Percentiles rank a stretch among this genome's conserved stretches.
phyloP scores from a whole-genome alignment of 225 moss, liverwort and hornwort genomes.

The Sphagnum tenellum region DNA sequence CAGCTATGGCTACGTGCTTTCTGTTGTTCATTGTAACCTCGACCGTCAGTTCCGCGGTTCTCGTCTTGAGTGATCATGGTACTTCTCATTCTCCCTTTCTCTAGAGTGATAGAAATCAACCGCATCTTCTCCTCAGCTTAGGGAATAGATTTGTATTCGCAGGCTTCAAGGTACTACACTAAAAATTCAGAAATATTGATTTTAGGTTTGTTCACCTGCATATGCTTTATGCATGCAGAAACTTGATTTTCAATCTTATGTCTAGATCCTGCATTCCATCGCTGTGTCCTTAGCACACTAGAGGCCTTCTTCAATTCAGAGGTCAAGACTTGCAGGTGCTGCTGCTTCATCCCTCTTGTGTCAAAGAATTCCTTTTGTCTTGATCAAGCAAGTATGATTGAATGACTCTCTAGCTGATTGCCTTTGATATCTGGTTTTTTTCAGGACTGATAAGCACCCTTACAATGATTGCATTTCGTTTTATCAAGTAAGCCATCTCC shows the following conservation, averaged over 20 bases:
- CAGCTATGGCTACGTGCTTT: slow-evolving; percentile 57
- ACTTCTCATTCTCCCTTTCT: neutral
- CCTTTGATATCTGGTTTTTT: slow-evolving; percentile 5
- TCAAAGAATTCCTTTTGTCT: neutral
- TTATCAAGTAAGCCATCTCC: slow-evolving; percentile 42
- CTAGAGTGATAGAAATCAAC: neutral
- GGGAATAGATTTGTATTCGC: neutral
- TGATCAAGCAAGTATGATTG: neutral
- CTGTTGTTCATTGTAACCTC: slow-evolving; percentile 15
- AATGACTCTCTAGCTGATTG: slow-evolving; percentile 2
- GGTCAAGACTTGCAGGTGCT: neutral
- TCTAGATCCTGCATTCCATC: no score
- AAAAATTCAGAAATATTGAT: neutral
- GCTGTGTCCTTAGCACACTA: no score
- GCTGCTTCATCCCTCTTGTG: neutral
- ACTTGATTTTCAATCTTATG: no score
- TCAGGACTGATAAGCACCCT: slow-evolving; percentile 65
- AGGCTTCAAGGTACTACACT: neutral
- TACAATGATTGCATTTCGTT: slow-evolving; percentile 27
- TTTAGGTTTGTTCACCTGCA: no score
- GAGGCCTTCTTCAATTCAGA: no score
- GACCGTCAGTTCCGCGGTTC: slow-evolving; percentile 22
- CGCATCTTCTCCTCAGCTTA: neutral
- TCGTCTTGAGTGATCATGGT: slow-evolving; percentile 58
- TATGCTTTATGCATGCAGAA: no score